These are phyloP conservation scores for Hymenochaete sp. DNA, from an alignment of 1,284 basidiomycete genomes.

Conservation along the genomic window DNA sequence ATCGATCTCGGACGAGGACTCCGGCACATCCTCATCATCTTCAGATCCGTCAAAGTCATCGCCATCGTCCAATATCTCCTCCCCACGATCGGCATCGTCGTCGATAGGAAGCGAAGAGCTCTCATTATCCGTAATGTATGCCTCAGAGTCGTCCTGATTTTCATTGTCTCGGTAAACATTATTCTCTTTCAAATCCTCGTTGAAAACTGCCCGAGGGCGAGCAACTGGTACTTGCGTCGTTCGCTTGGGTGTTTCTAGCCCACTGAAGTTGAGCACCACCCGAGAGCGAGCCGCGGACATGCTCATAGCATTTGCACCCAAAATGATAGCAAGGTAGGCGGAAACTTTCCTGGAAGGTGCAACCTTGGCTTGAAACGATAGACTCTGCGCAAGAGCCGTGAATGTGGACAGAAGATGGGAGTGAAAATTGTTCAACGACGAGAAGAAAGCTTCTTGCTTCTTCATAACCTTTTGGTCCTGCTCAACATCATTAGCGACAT, in stretches of 20 bases:
- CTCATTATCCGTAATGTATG: slow-evolving; percentile 10
- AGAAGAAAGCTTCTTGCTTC: slow-evolving; percentile 49
- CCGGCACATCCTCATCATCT: slow-evolving; percentile 20
- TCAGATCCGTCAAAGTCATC: slow-evolving; percentile 17
- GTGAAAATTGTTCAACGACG: slow-evolving; percentile 57
- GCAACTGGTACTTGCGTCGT: background rate
- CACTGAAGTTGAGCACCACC: slow-evolving; percentile 54
- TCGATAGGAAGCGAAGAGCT: background rate
- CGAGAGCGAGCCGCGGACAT: slow-evolving; percentile 34
- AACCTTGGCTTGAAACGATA: background rate
- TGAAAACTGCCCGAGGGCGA: background rate
- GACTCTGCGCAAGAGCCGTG: slow-evolving; percentile 41
- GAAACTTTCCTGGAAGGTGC: no score
- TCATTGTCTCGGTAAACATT: background rate
- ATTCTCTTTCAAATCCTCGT: slow-evolving; percentile 11
- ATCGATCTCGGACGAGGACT: slow-evolving; percentile 22
- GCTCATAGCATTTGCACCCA: slow-evolving; percentile 49
- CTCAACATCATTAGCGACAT: slow-evolving; percentile 20
- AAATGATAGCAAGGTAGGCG: slow-evolving; percentile 48
- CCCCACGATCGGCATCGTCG: slow-evolving; percentile 18
- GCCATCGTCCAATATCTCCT: no score
- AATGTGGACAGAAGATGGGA: slow-evolving; percentile 69
- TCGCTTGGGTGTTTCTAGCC: slow-evolving; percentile 27
- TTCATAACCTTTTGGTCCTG: slow-evolving; percentile 41
- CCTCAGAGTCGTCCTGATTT: slow-evolving; percentile 22